Percentiles rank a stretch among this genome's conserved stretches.
Conservation (phyloP, 371 early-diverging fungal species). For the Mucor saturninus region DNA sequence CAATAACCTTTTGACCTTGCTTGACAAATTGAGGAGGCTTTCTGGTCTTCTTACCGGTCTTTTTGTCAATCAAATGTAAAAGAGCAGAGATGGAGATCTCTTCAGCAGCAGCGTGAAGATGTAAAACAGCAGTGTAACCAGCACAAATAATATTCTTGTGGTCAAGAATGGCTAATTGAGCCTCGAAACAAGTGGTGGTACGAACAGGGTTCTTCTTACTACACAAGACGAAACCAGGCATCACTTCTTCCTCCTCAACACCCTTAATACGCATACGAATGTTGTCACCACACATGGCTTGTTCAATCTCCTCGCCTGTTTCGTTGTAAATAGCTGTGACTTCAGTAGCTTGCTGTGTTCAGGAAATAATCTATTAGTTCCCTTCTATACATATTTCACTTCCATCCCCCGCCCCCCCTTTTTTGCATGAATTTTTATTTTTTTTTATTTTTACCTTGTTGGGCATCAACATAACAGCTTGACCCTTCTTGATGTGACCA, state of each 20-base stretch:
- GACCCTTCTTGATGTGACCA: slow-evolving; percentile 87
- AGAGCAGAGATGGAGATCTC: slow-evolving; percentile 84
- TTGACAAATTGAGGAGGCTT: slow-evolving; percentile 92
- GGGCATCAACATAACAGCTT: slow-evolving; percentile 88
- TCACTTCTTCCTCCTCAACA: slow-evolving; percentile 93
- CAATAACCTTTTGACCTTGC: slow-evolving; percentile 86
- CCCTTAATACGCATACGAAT: slow-evolving; percentile 88
- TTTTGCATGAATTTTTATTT: neutral
- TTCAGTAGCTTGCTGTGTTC: slow-evolving; percentile 59
- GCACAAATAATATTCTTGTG: slow-evolving; percentile 95
- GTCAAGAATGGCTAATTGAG: slow-evolving; percentile 89
- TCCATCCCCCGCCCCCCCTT: too few species aligned
- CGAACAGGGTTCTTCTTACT: slow-evolving; percentile 78
- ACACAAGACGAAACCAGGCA: slow-evolving; percentile 89
- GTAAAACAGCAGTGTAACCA: slow-evolving; percentile 91
- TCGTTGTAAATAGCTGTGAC: slow-evolving; percentile 81
- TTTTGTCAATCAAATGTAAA: slow-evolving; percentile 89
- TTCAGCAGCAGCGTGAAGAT: slow-evolving; percentile 88
- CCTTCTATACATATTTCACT: neutral
- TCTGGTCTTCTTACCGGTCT: slow-evolving; percentile 84
- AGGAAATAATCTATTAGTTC: neutral
- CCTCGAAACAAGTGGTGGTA: slow-evolving; percentile 80
- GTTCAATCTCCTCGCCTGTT: slow-evolving; percentile 82
- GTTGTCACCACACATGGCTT: slow-evolving; percentile 91
- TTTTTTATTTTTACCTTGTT: slow-evolving; percentile 65